These are phyloP conservation scores for Eragrostis curvula DNA, from an alignment of 176 grass and related monocot species.

Conservation along the genomic window DNA sequence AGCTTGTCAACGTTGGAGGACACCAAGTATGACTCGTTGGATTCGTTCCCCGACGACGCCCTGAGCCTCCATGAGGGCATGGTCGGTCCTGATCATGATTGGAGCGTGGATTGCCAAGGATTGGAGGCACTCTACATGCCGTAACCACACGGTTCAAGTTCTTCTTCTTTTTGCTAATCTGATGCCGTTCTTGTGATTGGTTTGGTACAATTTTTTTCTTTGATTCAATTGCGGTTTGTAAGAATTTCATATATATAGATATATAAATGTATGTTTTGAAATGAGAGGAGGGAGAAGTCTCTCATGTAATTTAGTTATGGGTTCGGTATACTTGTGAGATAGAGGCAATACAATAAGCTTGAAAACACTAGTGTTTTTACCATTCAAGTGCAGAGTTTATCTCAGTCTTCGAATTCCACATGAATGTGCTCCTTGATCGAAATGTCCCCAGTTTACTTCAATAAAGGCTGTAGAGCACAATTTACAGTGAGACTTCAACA, in stretches of 20 bases:
- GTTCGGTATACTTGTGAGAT: conserved; percentile 60
- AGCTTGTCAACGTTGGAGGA: conserved; percentile 55
- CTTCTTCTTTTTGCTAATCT: conserved; percentile 30
- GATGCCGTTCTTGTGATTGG: conserved; percentile 38
- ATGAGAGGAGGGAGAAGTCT: conserved; percentile 21
- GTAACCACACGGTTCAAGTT: conserved; percentile 29
- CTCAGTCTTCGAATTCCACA: not conserved
- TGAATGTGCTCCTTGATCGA: not conserved
- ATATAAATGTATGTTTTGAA: conserved; percentile 39
- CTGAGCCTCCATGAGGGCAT: conserved; percentile 43
- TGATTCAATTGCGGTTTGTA: conserved; percentile 38
- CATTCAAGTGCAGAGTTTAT: not conserved
- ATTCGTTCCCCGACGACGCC: conserved; percentile 50
- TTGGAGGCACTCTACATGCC: conserved; percentile 69
- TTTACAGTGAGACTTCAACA: no score
- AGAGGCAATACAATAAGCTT: conserved; percentile 52
- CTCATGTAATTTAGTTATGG: conserved; percentile 45
- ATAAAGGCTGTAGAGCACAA: not conserved
- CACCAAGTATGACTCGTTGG: conserved; percentile 46
- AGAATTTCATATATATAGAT: conserved; percentile 24
- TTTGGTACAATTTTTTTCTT: conserved; percentile 29
- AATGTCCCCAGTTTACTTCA: not conserved
- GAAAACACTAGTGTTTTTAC: conserved; percentile 5
- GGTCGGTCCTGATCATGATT: conserved; percentile 45
- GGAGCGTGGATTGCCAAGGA: conserved; percentile 63